Percentiles rank a stretch among this genome's conserved stretches.
These are phyloP conservation scores for Bryopsis sp. DNA, from an alignment of 139 green algal genomes.

Conservation along the genomic window DNA sequence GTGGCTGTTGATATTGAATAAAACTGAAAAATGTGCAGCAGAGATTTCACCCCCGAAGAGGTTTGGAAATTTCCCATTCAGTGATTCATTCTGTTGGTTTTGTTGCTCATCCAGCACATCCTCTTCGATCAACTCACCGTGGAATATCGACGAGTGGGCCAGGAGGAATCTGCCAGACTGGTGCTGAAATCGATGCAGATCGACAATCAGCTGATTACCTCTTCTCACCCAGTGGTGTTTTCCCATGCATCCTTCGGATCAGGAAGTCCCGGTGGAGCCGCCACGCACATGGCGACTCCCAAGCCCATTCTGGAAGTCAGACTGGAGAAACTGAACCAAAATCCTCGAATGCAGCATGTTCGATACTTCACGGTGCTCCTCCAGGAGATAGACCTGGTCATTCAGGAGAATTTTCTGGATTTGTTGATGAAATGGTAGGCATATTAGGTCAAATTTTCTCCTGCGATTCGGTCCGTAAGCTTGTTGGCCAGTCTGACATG, in stretches of 20 bases:
- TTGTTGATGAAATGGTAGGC: conserved; percentile 27
- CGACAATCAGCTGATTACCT: conserved; percentile 58
- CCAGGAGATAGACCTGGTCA: conserved; percentile 43
- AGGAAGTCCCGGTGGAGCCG: not conserved
- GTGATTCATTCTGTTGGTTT: too few relatives aligned
- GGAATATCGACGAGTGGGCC: not conserved
- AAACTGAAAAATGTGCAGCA: too few relatives aligned
- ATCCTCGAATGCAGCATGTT: conserved; percentile 38
- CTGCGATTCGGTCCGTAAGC: too few relatives aligned
- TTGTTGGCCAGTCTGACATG: too few relatives aligned
- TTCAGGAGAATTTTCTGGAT: conserved; percentile 56
- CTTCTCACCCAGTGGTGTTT: conserved; percentile 46
- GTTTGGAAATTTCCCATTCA: too few relatives aligned
- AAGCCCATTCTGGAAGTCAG: conserved; percentile 31
- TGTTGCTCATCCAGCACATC: conserved; percentile 22
- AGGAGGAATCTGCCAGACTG: conserved; percentile 5
- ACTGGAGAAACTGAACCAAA: conserved; percentile 30
- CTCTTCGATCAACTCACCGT: conserved; percentile 24
- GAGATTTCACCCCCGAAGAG: too few relatives aligned
- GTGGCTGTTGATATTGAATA: too few relatives aligned
- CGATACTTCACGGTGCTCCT: conserved; percentile 24
- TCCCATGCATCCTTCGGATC: not conserved
- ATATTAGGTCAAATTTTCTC: too few relatives aligned
- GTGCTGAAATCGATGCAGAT: conserved; percentile 33
- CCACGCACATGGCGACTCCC: not conserved